These are phyloP conservation scores for Suhomyces kilbournensis DNA, from an alignment of 805 yeast genomes.

Conservation along the genomic window DNA sequence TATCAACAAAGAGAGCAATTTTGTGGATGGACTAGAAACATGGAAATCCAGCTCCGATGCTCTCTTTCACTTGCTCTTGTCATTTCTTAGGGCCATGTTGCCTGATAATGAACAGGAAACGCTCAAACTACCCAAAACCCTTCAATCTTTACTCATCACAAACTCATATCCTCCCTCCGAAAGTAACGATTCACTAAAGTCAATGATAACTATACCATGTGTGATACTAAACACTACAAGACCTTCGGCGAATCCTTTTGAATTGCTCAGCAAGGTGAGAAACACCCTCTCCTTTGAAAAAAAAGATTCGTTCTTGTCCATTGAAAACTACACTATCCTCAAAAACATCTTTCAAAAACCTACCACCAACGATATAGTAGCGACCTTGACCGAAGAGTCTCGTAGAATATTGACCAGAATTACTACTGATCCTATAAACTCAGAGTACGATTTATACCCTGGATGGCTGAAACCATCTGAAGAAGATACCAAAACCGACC, in stretches of 20 bases:
- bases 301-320: slow-evolving; percentile 64
- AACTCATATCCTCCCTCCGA: slow-evolving; percentile 74
- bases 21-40: slow-evolving; percentile 66
- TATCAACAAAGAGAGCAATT: slow-evolving; percentile 32
- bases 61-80: slow-evolving; percentile 70
- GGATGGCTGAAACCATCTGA: slow-evolving; percentile 30
- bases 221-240: slow-evolving; percentile 56
- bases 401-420: slow-evolving; percentile 49
- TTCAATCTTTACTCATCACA: slow-evolving; percentile 62
- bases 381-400: slow-evolving; percentile 72
- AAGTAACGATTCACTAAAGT: slow-evolving; percentile 28
- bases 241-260: slow-evolving; percentile 49
- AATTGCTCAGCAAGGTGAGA: slow-evolving; percentile 50
- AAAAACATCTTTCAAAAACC: slow-evolving; percentile 64
- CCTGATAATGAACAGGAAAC: slow-evolving; percentile 61
- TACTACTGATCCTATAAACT: slow-evolving; percentile 33
- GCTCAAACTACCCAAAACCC: slow-evolving; percentile 58
- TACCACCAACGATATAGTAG: slow-evolving; percentile 52
- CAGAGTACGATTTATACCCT: slow-evolving; percentile 38
- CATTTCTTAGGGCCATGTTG: slow-evolving; percentile 77
- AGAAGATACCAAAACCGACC: slow-evolving; percentile 16
- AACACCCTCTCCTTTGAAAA: slow-evolving; percentile 64
- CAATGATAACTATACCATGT: slow-evolving; percentile 56
- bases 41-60: slow-evolving; percentile 88
- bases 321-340: slow-evolving; percentile 74